Evolutionary conservation across 1,284 basidiomycete genomes (phyloP).

Genomic region (Rhodotorula sp.): DNA sequence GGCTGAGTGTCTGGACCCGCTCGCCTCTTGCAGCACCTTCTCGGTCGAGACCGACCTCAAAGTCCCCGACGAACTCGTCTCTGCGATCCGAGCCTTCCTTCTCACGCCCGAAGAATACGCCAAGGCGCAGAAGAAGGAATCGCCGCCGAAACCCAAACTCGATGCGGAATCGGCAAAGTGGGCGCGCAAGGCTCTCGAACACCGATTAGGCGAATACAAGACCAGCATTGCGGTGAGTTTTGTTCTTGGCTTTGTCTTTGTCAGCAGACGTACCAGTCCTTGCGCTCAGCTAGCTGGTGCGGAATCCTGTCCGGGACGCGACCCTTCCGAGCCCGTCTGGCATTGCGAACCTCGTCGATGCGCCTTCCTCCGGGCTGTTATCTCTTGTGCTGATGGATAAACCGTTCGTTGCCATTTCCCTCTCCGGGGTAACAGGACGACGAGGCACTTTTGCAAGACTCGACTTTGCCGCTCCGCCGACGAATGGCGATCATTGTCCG

Average conservation of each 20-base stretch:
- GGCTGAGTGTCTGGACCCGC: too few species aligned
- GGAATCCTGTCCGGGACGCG: too few species aligned
- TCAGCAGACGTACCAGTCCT: constrained; percentile 3
- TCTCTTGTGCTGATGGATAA: too few species aligned
- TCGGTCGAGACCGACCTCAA: constrained; percentile 60
- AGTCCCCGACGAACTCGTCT: constrained; percentile 64
- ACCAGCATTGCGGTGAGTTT: constrained; percentile 57
- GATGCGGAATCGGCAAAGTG: constrained; percentile 51
- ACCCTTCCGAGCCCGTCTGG: neutral
- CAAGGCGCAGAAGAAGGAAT: constrained; percentile 64
- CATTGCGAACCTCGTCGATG: too few species aligned
- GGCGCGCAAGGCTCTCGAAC: constrained; percentile 55
- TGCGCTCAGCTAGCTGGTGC: neutral
- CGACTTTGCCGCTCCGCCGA: constrained; percentile 53
- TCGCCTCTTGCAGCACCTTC: constrained; percentile 57
- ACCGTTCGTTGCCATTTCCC: neutral
- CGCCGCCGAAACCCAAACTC: constrained; percentile 71
- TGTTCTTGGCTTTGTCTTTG: constrained; percentile 1
- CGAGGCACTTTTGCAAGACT: constrained; percentile 51
- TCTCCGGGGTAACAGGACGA: constrained; percentile 55
- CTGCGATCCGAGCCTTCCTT: constrained; percentile 68
- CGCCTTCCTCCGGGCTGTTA: too few species aligned
- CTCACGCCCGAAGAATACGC: constrained; percentile 64
- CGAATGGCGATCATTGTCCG: constrained; percentile 70
- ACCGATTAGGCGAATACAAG: constrained; percentile 60